Evolutionary conservation across 345 rosid species (phyloP).

Genomic region (Salix caprea): DNA sequence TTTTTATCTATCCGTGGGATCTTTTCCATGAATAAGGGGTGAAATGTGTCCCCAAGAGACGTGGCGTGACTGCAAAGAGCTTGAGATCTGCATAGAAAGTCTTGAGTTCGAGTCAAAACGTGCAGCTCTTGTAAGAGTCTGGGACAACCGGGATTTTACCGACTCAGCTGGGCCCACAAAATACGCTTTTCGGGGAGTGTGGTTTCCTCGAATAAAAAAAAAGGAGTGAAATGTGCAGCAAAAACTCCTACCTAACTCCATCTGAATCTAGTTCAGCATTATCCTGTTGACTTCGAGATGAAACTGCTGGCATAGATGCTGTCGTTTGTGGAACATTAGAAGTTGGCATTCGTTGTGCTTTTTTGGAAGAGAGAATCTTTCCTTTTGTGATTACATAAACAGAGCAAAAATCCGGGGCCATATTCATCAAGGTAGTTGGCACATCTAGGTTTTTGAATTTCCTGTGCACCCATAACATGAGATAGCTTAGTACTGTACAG

Average conservation of each 20-base stretch:
- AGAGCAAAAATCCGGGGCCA: slow-evolving; percentile 69
- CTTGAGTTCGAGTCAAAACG: no score
- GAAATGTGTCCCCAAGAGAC: neutral
- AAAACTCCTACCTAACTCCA: slow-evolving; percentile 29
- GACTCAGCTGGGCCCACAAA: no score
- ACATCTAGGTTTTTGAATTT: slow-evolving; percentile 57
- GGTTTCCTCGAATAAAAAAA: no score
- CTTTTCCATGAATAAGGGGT: neutral
- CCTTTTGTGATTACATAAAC: slow-evolving; percentile 78
- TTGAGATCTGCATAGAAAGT: no score
- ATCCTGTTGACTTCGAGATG: slow-evolving; percentile 20
- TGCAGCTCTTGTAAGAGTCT: no score
- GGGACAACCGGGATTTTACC: no score
- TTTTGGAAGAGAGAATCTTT: slow-evolving; percentile 42
- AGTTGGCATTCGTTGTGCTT: slow-evolving; percentile 49
- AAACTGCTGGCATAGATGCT: slow-evolving; percentile 19
- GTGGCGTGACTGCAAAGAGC: no score
- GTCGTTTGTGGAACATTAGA: slow-evolving; percentile 54
- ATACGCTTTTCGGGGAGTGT: fast-evolving
- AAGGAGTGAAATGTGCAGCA: neutral
- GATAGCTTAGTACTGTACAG: neutral
- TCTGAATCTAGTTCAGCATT: slow-evolving; percentile 33
- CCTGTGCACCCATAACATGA: slow-evolving; percentile 11
- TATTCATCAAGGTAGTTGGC: slow-evolving; percentile 41
- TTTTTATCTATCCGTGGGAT: no score